A percentile compares a stretch with the other conserved stretches of the same genome.
Conservation (phyloP, 208 protist species). For the Dictyostelium gargantuum region DNA sequence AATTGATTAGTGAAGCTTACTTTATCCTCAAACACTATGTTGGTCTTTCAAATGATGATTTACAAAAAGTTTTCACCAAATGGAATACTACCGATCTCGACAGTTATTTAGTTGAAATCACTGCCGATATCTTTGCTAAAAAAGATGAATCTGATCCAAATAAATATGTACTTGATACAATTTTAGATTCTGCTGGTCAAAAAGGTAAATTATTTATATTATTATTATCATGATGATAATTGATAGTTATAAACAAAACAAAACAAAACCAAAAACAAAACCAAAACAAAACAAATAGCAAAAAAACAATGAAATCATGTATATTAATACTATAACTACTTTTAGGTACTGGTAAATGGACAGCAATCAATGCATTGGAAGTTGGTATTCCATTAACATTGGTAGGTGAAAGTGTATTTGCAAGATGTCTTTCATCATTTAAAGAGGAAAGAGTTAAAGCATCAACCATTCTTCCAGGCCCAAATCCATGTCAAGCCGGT, state of each 20-base stretch:
- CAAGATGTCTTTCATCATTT: slow-evolving; percentile 87
- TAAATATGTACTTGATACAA: slow-evolving; percentile 91
- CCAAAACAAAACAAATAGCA: too few relatives aligned
- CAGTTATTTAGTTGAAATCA: slow-evolving; percentile 99
- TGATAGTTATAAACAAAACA: too few relatives aligned
- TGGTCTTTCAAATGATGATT: slow-evolving; percentile 91
- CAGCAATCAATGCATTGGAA: slow-evolving; percentile 87
- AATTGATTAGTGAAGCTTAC: slow-evolving; percentile 96
- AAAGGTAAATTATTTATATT: too few relatives aligned
- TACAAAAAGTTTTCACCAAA: slow-evolving; percentile 91
- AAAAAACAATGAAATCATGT: too few relatives aligned
- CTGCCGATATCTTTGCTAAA: slow-evolving; percentile 92
- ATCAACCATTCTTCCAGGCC: slow-evolving; percentile 66
- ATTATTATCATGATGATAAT: too few relatives aligned
- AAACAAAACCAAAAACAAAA: too few relatives aligned
- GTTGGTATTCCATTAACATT: slow-evolving; percentile 90
- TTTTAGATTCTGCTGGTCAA: slow-evolving; percentile 95
- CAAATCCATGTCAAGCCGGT: neutral
- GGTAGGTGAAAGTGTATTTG: slow-evolving; percentile 93
- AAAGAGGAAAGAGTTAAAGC: slow-evolving; percentile 82
- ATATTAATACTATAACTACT: too few relatives aligned
- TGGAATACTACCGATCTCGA: slow-evolving; percentile 96
- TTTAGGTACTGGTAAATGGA: slow-evolving; percentile 93
- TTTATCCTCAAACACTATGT: slow-evolving; percentile 90
- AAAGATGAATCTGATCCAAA: slow-evolving; percentile 87